Conservation (phyloP, 139 green algal species). For the Ettlia oleoabundans region DNA sequence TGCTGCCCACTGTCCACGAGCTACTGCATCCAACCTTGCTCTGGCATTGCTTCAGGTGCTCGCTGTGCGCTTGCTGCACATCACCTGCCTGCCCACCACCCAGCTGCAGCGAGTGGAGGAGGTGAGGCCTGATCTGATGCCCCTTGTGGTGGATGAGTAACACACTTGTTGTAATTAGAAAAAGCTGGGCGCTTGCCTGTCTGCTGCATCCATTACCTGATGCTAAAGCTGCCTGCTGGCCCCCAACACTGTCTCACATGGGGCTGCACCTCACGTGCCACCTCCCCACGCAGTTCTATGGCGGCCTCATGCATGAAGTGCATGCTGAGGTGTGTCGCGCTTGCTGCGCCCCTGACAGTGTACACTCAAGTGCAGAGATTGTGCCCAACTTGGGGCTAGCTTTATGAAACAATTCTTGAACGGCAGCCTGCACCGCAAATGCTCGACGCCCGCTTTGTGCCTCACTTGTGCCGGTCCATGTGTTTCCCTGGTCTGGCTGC, state of each 20-base stretch:
- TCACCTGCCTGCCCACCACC: conserved; percentile 32
- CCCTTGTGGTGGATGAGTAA: too few species aligned
- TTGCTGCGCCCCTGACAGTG: not conserved
- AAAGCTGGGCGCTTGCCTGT: too few species aligned
- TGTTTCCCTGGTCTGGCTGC: not conserved
- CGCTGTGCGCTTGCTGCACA: conserved; percentile 12
- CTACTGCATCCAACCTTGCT: too few species aligned
- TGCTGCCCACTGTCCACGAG: too few species aligned
- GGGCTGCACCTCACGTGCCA: not conserved
- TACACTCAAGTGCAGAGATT: too few species aligned
- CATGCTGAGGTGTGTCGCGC: conserved; percentile 17
- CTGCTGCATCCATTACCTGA: not conserved
- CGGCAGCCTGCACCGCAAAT: too few species aligned
- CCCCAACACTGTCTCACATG: too few species aligned
- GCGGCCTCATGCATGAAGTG: conserved; percentile 18
- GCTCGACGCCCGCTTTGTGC: too few species aligned
- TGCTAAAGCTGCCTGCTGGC: too few species aligned
- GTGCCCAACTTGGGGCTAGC: too few species aligned
- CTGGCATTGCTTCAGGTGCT: not conserved
- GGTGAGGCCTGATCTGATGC: not conserved
- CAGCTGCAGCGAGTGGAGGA: conserved; percentile 25
- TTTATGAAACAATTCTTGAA: too few species aligned
- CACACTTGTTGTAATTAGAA: too few species aligned
- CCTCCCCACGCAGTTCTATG: conserved; percentile 4
- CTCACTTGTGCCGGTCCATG: not conserved